phyloP scores from a whole-genome alignment of 2,329 filamentous ascomycete genomes.

The Trichoderma lentiforme region DNA sequence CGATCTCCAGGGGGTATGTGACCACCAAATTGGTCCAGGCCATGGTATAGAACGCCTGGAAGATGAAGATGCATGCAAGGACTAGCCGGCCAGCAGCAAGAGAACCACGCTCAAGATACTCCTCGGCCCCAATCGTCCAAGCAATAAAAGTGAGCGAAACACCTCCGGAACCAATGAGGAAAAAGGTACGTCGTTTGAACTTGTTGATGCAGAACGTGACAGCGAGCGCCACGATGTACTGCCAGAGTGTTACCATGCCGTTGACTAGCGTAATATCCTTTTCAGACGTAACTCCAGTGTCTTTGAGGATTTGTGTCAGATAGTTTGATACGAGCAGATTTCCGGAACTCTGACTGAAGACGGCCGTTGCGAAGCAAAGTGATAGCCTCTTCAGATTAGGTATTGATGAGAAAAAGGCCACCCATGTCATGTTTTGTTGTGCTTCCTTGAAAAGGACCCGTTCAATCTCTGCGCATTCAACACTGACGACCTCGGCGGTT shows the following conservation, averaged over 20 bases:
- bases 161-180: slow-evolving; percentile 38
- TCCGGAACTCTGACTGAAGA: slow-evolving; percentile 41
- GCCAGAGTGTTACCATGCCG: slow-evolving; percentile 41
- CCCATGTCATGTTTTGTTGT: slow-evolving; percentile 39
- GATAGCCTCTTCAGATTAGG: slow-evolving; percentile 40
- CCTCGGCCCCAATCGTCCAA: slow-evolving; percentile 39
- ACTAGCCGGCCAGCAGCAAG: slow-evolving; percentile 34
- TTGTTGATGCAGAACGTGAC: slow-evolving; percentile 37
- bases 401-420: slow-evolving; percentile 38
- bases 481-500: slow-evolving; percentile 27
- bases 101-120: slow-evolving; percentile 34
- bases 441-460: slow-evolving; percentile 17
- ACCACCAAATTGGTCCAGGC: slow-evolving; percentile 44
- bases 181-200: slow-evolving; percentile 38
- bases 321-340: slow-evolving; percentile 44
- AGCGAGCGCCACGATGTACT: slow-evolving; percentile 39
- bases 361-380: slow-evolving; percentile 38
- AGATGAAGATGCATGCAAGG: slow-evolving; percentile 42
- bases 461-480: slow-evolving; percentile 16
- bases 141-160: slow-evolving; percentile 38
- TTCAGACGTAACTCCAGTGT: slow-evolving; percentile 36
- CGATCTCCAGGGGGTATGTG: slow-evolving; percentile 42
- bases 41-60: slow-evolving; percentile 40
- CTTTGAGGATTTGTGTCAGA: slow-evolving; percentile 37
- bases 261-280: slow-evolving; percentile 42